Percentiles rank a stretch among this genome's conserved stretches.
Evolutionary conservation across 768 basidiomycete genomes (phyloP).

Genomic region (Tylopilus subfusipes): DNA sequence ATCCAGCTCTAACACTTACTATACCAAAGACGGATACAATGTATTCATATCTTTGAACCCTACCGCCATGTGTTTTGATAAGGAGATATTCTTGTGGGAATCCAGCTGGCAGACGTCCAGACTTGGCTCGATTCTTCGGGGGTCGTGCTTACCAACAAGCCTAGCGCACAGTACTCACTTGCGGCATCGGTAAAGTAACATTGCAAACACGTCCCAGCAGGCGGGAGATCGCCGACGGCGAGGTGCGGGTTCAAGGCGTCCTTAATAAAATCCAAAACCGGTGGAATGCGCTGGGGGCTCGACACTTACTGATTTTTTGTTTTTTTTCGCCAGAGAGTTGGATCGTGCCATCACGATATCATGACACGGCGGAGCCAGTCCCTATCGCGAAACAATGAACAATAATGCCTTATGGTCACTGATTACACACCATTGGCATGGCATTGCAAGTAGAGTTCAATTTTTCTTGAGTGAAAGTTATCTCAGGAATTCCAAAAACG

Average conservation of each 20-base stretch:
- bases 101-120: not conserved
- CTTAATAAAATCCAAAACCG: not conserved
- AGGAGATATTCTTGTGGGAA: constrained; percentile 25
- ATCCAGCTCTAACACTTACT: not conserved
- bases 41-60: not conserved
- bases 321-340: not conserved
- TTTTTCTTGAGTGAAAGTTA: no score
- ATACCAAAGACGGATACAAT: constrained; percentile 18
- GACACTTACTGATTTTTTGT: not conserved
- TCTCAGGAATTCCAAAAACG: not conserved
- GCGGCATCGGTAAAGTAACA: not conserved
- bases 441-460: no score
- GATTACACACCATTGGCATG: not conserved
- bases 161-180: not conserved
- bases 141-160: constrained; percentile 3
- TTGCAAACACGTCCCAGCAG: not conserved
- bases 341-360: not conserved
- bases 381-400: not conserved
- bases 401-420: not conserved
- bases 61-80: constrained; percentile 16
- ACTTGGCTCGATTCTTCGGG: not conserved
- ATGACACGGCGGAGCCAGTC: no score
- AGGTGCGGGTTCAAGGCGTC: not conserved
- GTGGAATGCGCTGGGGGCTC: not conserved
- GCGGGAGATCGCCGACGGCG: not conserved